These are phyloP conservation scores for Solanum peruvianum DNA, from an alignment of 257 asterid species.

Conservation along the genomic window DNA sequence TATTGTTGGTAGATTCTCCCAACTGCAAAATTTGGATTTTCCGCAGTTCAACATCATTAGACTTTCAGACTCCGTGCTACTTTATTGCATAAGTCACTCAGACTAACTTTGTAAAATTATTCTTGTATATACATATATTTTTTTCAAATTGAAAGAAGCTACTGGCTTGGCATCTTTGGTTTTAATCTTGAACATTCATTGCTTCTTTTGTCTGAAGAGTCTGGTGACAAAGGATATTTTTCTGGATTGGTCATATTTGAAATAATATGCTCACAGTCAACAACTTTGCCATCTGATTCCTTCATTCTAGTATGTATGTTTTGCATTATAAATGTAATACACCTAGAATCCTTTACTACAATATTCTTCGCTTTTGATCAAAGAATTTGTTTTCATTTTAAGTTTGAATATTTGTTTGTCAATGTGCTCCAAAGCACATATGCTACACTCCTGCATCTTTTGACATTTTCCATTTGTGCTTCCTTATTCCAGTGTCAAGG, in stretches of 20 bases:
- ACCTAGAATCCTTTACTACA: not conserved
- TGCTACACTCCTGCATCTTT: not conserved
- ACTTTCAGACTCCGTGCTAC: not conserved
- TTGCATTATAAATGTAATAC: not conserved
- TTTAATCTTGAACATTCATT: not conserved
- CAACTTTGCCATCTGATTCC: not conserved
- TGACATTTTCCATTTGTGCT: not conserved
- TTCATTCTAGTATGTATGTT: not conserved
- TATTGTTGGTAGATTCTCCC: not conserved
- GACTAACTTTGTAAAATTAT: not conserved
- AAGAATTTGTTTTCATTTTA: not conserved
- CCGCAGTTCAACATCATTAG: not conserved
- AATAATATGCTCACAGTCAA: not conserved
- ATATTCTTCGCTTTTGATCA: not conserved
- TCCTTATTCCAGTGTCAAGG: slow-evolving; percentile 16
- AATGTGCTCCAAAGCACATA: not conserved
- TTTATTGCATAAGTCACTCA: not conserved
- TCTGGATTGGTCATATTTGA: not conserved
- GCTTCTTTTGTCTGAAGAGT: not conserved
- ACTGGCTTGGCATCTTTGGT: not conserved
- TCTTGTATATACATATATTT: not conserved
- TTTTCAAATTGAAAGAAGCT: not conserved
- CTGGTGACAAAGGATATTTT: not conserved
- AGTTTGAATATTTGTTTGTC: not conserved
- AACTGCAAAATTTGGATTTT: not conserved